Percentiles rank a stretch among this genome's conserved stretches.
Evolutionary conservation across 306 rosid species (phyloP).

Genomic region (Cercis canadensis): DNA sequence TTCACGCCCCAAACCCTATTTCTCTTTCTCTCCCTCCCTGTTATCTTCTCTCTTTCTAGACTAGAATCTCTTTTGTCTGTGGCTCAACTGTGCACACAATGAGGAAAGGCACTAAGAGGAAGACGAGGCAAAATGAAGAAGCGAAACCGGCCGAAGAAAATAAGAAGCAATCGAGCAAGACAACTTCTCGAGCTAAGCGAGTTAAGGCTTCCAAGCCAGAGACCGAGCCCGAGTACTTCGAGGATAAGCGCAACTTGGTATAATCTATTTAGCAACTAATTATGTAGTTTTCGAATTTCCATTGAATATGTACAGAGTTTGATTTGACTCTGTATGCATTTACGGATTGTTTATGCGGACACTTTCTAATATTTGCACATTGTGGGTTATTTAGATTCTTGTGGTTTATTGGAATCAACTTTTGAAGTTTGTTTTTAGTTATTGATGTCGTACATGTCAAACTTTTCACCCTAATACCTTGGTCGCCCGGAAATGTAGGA

Average conservation of each 20-base stretch:
- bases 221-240: conserved; percentile 53
- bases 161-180: conserved; percentile 32
- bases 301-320: neutral
- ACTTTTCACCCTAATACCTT: no score
- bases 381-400: neutral
- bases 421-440: neutral
- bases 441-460: neutral
- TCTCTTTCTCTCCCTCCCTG: conserved; percentile 23
- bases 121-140: conserved; percentile 40
- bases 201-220: conserved; percentile 53
- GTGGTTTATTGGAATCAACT: neutral
- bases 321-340: neutral
- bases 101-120: conserved; percentile 67
- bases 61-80: neutral
- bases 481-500: neutral
- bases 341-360: neutral
- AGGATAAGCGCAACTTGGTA: conserved; percentile 67
- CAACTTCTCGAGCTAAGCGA: conserved; percentile 58
- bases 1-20: conserved; percentile 50
- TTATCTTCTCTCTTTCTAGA: neutral
- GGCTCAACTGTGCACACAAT: conserved; percentile 26
- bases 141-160: conserved; percentile 38
- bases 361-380: neutral
- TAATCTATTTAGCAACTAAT: neutral
- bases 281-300: neutral